Evolutionary conservation across 2,329 filamentous ascomycete species (phyloP).

Genomic region (Fusarium sublunatum): DNA sequence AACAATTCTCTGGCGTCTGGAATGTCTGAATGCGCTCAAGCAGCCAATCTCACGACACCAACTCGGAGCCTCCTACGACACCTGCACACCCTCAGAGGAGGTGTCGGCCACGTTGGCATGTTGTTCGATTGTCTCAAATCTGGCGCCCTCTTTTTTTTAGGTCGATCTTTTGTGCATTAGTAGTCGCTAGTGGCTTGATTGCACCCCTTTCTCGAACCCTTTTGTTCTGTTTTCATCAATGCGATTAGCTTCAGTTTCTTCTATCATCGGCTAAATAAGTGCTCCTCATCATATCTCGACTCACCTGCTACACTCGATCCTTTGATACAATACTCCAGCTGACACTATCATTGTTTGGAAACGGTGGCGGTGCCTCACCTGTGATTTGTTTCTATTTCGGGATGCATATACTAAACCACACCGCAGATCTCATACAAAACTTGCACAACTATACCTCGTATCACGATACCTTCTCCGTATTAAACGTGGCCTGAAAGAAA

Average conservation of each 20-base stretch:
- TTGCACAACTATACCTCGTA: constrained; percentile 6
- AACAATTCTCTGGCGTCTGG: constrained; percentile 24
- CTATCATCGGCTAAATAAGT: not conserved
- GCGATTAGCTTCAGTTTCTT: not conserved
- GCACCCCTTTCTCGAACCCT: constrained; percentile 13
- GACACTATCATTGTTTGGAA: constrained; percentile 26
- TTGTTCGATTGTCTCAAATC: constrained; percentile 29
- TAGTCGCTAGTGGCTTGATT: constrained; percentile 23
- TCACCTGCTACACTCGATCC: constrained; percentile 10
- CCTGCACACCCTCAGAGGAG: constrained; percentile 7
- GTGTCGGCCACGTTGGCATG: constrained; percentile 39
- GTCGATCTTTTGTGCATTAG: constrained; percentile 29
- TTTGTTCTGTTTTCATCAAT: constrained; percentile 7
- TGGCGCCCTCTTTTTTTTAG: constrained; percentile 16
- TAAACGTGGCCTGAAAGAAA: not conserved
- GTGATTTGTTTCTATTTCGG: constrained; percentile 38
- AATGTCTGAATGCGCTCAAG: constrained; percentile 23
- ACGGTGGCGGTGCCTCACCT: constrained; percentile 36
- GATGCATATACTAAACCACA: constrained; percentile 16
- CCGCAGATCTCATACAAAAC: constrained; percentile 18
- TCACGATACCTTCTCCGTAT: constrained; percentile 7
- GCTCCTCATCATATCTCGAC: not conserved
- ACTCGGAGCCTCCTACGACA: constrained; percentile 26
- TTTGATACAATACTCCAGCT: constrained; percentile 18
- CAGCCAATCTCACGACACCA: constrained; percentile 16